phyloP scores from a whole-genome alignment of 1,284 basidiomycete genomes.

The Cronartium ribicola region DNA sequence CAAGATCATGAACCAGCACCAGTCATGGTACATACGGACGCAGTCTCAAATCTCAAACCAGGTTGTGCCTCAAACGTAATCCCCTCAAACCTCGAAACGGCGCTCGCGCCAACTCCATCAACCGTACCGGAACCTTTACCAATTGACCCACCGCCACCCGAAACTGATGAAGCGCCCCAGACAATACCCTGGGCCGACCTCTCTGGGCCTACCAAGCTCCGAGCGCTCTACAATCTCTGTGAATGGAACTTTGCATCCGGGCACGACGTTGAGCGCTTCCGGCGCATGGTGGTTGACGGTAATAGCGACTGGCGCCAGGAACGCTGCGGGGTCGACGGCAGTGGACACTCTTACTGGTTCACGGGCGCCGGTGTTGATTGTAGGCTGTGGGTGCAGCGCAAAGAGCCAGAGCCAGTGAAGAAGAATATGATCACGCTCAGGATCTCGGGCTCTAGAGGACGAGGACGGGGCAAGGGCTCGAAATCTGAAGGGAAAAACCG shows the following conservation, averaged over 20 bases:
- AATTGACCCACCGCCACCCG: not conserved
- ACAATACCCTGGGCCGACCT: conserved; percentile 30
- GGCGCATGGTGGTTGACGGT: conserved; percentile 24
- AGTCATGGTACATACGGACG: not conserved
- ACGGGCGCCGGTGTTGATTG: conserved; percentile 21
- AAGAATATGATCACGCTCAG: conserved; percentile 23
- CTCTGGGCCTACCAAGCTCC: conserved; percentile 16
- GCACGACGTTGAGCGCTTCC: conserved; percentile 31
- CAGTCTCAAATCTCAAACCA: not conserved
- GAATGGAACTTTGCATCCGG: conserved; percentile 38
- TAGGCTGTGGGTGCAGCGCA: conserved; percentile 34
- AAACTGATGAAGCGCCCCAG: conserved; percentile 1
- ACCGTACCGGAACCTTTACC: not conserved
- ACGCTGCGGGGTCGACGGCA: conserved; percentile 24
- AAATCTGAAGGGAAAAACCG: not conserved
- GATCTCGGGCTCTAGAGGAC: conserved; percentile 9
- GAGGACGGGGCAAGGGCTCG: conserved; percentile 7
- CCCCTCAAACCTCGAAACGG: not conserved
- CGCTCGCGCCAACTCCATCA: not conserved
- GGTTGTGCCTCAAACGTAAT: not conserved
- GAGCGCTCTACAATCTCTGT: conserved; percentile 19
- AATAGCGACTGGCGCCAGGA: conserved; percentile 29
- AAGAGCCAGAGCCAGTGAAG: conserved; percentile 12
- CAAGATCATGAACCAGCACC: not conserved
- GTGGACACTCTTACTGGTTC: conserved; percentile 32